Evolutionary conservation across 2,329 filamentous ascomycete species (phyloP), one percentile per base, ranked within the genome.

Genomic region (Seiridium cupressi): DNA sequence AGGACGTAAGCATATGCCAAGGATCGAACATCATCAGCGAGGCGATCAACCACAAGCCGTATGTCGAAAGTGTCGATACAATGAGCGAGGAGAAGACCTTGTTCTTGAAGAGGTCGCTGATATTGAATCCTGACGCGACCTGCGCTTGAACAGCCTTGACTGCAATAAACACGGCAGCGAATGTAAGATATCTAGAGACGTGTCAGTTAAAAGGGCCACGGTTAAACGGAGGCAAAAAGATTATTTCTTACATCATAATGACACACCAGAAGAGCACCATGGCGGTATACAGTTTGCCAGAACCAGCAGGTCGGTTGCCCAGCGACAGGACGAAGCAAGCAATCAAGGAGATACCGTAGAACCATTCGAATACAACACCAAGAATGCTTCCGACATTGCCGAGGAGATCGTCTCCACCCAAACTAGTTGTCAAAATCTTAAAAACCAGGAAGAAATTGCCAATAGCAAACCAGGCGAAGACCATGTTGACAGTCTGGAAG

Each of bases 391-490:
- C 95, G 8, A 86, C 86, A 4, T 84, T 88, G 54, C 93, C 92
- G 2, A 97, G 84, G 34, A 97, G 83, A 38, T 84, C 75, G 0
- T 78, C 68, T 34, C 85, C 82, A 51, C 92, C 90, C 65, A 99
- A 81, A 69, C 93, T 97, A 9, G 88, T 89, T 1, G 94, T 98
- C 65, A 99, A 81, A 72, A 99, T 98, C 75, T 93, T 93, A 81
- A 99, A 99, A 67, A 99, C 94, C 71, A 99, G 80, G 84, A 98
- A 99, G 84, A 99, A 99, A 79, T 99, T 99, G 72, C 95, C 91
- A 71, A 98, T 95, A 69, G 90, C 92, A 73, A 99, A 98, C 95
- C 95, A 99, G 57, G 95, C 93, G 74, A 98, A 99, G 71, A 99
- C 84, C 92, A 98, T 97, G 82, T 92, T 96, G 76, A 94, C 84